Base-by-base conservation (phyloP, 306 rosid genomes). In the Pyrus betulifolia region DNA sequence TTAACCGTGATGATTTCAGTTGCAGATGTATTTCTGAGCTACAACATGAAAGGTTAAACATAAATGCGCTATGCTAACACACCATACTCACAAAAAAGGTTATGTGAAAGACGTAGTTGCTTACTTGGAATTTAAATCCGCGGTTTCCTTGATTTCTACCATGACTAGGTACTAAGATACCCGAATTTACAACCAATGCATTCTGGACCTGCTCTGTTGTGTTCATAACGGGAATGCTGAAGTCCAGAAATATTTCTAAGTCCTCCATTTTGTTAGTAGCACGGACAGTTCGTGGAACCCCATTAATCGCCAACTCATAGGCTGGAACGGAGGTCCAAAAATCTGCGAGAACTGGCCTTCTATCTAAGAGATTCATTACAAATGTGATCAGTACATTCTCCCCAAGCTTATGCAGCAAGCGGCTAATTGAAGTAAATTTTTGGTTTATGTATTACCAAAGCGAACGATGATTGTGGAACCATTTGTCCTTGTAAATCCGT, bases 251-350 rank as follows among this genome's bases (percentile, higher is more conserved):
- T 74, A 90, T 33, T 42, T 78, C 55, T 77, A 90, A 17, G 72
- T 88, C 88, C 70, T 85, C 91, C 71, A 76, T 44, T 85, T 88
- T 86, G 72, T 83, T 81, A 38, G 92, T 88, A 74, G 92, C 88
- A 74, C 83, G 35, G 25, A 90, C 87, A 35, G 96, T 90, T 80
- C 96, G 85, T 74, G 88, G 91, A 73, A 82, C 75, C 65, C 86
- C 89, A 52, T 83, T 74, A 30, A 88, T 82, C 79, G 79, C 76
- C 84, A 90, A 60, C 82, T 83, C 96, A 17, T 85, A 82, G 18
- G 92, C 85, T 67, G 92, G 87, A 81, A 88, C 88, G n/a, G 91
- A 77, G 33, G 96, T 83, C 96, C 96, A 90, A 44, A 90, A 81
- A 72, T 90, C 96, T 54, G 78, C 91, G 35, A 57, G 75, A 64